Base-by-base conservation (phyloP, 441 rosid species). In the Brassica hybrid region DNA sequence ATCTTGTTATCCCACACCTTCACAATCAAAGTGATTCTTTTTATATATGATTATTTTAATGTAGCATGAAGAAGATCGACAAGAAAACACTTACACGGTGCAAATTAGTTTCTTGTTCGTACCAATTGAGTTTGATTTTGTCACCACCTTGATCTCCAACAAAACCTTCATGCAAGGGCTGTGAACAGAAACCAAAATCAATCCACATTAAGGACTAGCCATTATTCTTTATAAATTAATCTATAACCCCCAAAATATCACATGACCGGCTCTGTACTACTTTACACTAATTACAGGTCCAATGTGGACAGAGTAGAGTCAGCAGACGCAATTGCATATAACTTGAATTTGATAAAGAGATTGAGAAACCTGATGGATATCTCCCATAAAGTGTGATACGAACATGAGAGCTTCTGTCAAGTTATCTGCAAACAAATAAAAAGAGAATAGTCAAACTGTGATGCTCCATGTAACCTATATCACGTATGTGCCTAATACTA, bases 1-100 rank as follows among this genome's bases (percentile, higher is more conserved):
- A 91, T 93, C 90, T 87, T 86, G 85, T 27, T 74, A 81, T 93
- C 98, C 98, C 99, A 94, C 9, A 95, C 91, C 99, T 95, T 88
- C 73, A 50, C 36, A 41, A 65, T 65, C 14, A 19, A 65, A 38
- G 18, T 12, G 62, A 21, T 2, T 21, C 62, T n/a, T 19, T 58
- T 18, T 9, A 3, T 19, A 57, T 57, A 57, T 12, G 27, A 18
- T 16, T 57, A 57, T 8, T 7, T 8, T 14, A 62, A 62, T 18
- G 45, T 62, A 5, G 65, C 65, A 60, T 60, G 43, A 62, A 30
- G 11, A 61, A 27, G 41, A 61, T 63, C 3, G 7, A n/a, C 60
- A 54, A 69, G 21, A 54, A 73, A 76, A 36, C 60, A 75, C 96
- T 89, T 82, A 91, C 97, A 82, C 88, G 94, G 86, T 94, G 98